Evolutionary conservation across 106 monocot species (phyloP), one percentile per base, ranked within the genome.

Genomic region (Dactylorhiza incarnata): DNA sequence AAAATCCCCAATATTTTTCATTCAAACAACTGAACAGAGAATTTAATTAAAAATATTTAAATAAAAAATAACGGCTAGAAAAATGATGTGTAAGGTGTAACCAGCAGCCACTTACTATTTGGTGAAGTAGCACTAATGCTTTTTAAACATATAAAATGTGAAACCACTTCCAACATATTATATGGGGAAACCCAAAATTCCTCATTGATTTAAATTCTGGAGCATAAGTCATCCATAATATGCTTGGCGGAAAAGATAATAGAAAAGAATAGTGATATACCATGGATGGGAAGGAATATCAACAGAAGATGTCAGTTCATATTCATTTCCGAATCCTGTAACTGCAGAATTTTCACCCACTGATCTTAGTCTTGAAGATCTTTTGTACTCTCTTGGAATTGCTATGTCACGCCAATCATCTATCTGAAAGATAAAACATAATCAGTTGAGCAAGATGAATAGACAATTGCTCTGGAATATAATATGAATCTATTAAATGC

Each of bases 351-450:
- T 91, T 51, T 81, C 67, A 47, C 89, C 94, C 37, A 99, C 58
- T 66, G 65, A 75, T 85, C 99, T 84, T 73, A 80, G 49, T 61
- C 91, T 85, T 48, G 80, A 63, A 47, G 87, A 87, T 67, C 89
- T 99, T 69, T 82, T 88, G 62, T 82, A 81, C 45, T 92, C 94
- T 78, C 75, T 87, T 73, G 94, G 88, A 81, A 87, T 52, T 80
- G 89, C 85, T 75, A 97, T 82, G 49, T 97, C 97, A 83, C 89
- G 89, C 94, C 97, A 97, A 44, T 97, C 97, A 88, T 97, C 94
- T 52, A 97, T 74, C 97, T 97, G 74, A 76, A 19, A 29, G 51
- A 82, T 79, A 23, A 76, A 71, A 51, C 54, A 37, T 26, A 49
- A 61, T 46, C 69, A 69, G 45, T 45, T n/a, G 11, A 69, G 45